phyloP scores from a whole-genome alignment of 768 basidiomycete genomes.

The Pholiota conissans region DNA sequence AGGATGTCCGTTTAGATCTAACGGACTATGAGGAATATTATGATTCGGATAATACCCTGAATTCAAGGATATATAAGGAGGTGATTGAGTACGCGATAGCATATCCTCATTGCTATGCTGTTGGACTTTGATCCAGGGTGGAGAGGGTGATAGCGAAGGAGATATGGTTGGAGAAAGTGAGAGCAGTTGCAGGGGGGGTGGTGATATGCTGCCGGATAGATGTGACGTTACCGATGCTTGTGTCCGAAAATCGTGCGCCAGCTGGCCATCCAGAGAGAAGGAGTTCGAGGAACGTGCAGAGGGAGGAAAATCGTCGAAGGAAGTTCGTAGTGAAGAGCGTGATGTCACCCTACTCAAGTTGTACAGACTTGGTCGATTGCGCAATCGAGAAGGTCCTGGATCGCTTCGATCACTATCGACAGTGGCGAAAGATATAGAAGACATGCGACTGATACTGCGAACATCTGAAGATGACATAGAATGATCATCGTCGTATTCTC shows the following conservation, averaged over 20 bases:
- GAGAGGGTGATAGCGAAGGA: conserved; percentile 45
- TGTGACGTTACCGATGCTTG: conserved; percentile 68
- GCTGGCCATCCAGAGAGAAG: conserved; percentile 72
- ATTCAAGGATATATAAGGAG: conserved; percentile 37
- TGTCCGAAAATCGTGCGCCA: conserved; percentile 72
- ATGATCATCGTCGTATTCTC: conserved; percentile 88
- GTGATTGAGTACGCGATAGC: conserved; percentile 36
- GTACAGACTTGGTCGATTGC: conserved; percentile 60
- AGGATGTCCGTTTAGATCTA: conserved; percentile 54
- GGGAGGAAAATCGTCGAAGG: conserved; percentile 70
- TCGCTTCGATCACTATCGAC: conserved; percentile 90
- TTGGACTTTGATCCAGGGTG: conserved; percentile 54
- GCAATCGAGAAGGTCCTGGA: conserved; percentile 72
- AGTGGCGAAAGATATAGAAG: conserved; percentile 78
- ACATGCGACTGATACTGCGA: conserved; percentile 72
- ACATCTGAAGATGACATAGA: conserved; percentile 90
- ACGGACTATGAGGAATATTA: conserved; percentile 43
- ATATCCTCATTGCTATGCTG: conserved; percentile 37
- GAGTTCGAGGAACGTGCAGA: conserved; percentile 82
- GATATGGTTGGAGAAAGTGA: conserved; percentile 69
- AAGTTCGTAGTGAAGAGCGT: conserved; percentile 71
- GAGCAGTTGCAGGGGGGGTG: conserved; percentile 74
- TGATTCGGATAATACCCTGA: conserved; percentile 35
- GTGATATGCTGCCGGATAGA: conserved; percentile 66
- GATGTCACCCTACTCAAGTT: conserved; percentile 77